phyloP scores from a whole-genome alignment of 805 yeast species.

The Ogataea saltuana region DNA sequence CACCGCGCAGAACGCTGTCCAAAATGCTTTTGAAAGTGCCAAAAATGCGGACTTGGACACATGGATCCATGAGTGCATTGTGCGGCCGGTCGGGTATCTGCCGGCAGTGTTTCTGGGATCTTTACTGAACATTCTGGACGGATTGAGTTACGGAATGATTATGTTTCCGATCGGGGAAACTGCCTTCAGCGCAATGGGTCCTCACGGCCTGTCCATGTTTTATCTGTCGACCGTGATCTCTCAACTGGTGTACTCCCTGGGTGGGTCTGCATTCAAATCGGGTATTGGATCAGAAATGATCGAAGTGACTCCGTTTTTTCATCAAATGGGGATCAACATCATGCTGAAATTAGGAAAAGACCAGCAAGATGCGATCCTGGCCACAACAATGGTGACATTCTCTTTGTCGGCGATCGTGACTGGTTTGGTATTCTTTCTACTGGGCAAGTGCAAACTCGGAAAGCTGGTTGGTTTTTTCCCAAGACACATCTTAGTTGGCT shows the following conservation, averaged over 20 bases:
- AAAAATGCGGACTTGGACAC: constrained; percentile 25
- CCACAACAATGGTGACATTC: constrained; percentile 86
- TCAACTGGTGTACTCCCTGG: constrained; percentile 83
- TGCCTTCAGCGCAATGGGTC: constrained; percentile 73
- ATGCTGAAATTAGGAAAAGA: constrained; percentile 50
- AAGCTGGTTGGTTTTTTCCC: constrained; percentile 93
- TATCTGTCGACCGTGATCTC: constrained; percentile 89
- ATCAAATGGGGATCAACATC: constrained; percentile 84
- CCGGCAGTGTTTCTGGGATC: constrained; percentile 90
- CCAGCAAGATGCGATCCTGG: constrained; percentile 52
- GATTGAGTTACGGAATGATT: constrained; percentile 95
- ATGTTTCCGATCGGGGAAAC: constrained; percentile 89
- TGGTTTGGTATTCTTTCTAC: constrained; percentile 71
- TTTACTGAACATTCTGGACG: constrained; percentile 85
- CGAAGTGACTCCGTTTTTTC: constrained; percentile 98
- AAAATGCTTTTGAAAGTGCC: constrained; percentile 3
- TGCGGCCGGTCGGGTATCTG: constrained; percentile 47
- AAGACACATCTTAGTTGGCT: constrained; percentile 91
- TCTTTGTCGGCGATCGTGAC: constrained; percentile 84
- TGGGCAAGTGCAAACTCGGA: constrained; percentile 83
- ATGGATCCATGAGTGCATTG: constrained; percentile 26
- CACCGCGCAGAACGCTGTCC: not conserved
- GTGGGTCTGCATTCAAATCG: constrained; percentile 84
- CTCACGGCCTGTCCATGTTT: constrained; percentile 91
- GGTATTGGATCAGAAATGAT: constrained; percentile 99